phyloP scores from a whole-genome alignment of 768 basidiomycete genomes.

The Sporobolomyces roseus region DNA sequence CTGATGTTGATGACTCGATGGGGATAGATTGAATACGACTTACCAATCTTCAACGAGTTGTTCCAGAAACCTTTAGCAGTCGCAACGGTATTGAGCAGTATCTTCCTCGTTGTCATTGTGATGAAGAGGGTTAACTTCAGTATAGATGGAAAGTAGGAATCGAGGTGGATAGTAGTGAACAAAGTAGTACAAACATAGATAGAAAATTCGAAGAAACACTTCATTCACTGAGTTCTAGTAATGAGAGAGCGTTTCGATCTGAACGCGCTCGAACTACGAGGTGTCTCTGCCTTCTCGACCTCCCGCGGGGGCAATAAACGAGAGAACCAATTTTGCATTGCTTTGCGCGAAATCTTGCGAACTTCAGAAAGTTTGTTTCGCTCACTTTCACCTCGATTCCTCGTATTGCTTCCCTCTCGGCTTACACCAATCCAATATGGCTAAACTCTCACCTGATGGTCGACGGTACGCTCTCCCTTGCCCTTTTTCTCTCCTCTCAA shows the following conservation, averaged over 20 bases:
- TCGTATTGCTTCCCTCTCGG: too few relatives aligned
- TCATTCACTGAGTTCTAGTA: neutral
- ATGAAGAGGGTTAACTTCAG: conserved; percentile 58
- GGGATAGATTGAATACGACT: conserved; percentile 76
- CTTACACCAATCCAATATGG: neutral
- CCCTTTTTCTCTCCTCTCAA: neutral
- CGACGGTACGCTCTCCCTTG: conserved; percentile 1
- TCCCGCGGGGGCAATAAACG: too few relatives aligned
- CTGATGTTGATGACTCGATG: neutral
- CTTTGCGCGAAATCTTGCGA: too few relatives aligned
- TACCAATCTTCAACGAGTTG: conserved; percentile 61
- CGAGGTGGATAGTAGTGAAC: neutral
- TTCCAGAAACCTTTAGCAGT: conserved; percentile 81
- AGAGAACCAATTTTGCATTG: too few relatives aligned
- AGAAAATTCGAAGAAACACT: neutral
- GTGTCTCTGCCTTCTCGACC: too few relatives aligned
- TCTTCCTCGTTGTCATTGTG: conserved; percentile 59
- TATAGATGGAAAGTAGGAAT: conserved; percentile 48
- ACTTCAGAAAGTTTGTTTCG: too few relatives aligned
- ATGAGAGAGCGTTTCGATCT: too few relatives aligned
- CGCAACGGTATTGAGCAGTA: conserved; percentile 61
- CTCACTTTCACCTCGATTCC: too few relatives aligned
- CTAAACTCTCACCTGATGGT: conserved; percentile 11
- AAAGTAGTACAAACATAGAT: neutral
- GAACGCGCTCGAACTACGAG: too few relatives aligned